A percentile compares a stretch with the other conserved stretches of the same genome.
Conservation (phyloP, 1,284 basidiomycete genomes). For the Ceratobasidium sp. region DNA sequence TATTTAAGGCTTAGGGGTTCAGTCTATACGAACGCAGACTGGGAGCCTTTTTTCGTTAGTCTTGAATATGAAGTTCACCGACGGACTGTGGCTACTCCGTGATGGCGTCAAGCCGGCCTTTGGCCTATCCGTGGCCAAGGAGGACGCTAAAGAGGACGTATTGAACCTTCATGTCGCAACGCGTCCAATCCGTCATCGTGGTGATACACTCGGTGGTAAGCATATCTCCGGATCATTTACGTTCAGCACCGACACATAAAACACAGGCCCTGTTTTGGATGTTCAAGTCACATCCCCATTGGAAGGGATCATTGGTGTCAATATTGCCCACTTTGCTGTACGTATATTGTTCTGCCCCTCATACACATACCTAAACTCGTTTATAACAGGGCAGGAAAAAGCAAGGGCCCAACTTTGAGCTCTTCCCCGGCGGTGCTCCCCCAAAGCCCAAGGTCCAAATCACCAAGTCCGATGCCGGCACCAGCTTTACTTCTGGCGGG, state of each 20-base stretch:
- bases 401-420: conserved; percentile 64
- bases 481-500: conserved; percentile 61
- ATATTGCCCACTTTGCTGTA: conserved; percentile 71
- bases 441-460: conserved; percentile 63
- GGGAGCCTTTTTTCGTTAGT: not conserved
- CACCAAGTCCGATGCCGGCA: conserved; percentile 55
- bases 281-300: conserved; percentile 74
- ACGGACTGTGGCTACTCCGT: conserved; percentile 79
- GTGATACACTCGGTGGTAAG: conserved; percentile 75
- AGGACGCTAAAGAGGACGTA: conserved; percentile 61
- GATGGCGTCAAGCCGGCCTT: conserved; percentile 73
- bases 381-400: conserved; percentile 53
- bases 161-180: conserved; percentile 74
- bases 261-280: conserved; percentile 66
- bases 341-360: conserved; percentile 19
- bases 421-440: conserved; percentile 72
- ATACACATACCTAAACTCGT: not conserved
- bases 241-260: conserved; percentile 1
- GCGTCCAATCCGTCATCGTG: conserved; percentile 73
- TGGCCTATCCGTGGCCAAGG: conserved; percentile 58
- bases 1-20: conserved; percentile 40
- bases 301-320: conserved; percentile 74
- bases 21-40: not conserved
- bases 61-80: conserved; percentile 57
- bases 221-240: conserved; percentile 51